These are phyloP conservation scores for Orbilia brochopaga DNA, from an alignment of 2,329 filamentous ascomycete species.

Conservation along the genomic window DNA sequence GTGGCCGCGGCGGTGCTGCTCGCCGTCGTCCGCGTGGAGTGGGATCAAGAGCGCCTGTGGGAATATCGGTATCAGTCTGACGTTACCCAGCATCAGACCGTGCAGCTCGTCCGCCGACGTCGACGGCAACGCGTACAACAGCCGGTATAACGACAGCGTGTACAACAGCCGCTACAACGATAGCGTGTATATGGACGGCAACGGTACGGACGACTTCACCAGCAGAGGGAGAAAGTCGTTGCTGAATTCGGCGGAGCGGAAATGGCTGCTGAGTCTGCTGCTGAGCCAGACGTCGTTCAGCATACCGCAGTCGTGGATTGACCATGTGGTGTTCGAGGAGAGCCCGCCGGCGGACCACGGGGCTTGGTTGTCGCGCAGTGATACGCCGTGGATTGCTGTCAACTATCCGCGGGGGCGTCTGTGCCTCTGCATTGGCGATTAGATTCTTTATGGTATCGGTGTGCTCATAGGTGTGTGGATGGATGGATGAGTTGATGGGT, in stretches of 20 bases:
- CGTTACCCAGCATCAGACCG: not conserved
- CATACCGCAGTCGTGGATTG: constrained; percentile 13
- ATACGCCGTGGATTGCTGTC: constrained; percentile 20
- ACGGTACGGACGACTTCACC: not conserved
- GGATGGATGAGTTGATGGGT: not conserved
- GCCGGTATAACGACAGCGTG: not conserved
- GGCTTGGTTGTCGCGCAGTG: not conserved
- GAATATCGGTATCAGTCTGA: too few species aligned
- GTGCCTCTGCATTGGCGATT: constrained; percentile 24
- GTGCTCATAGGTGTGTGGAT: not conserved
- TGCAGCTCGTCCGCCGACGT: not conserved
- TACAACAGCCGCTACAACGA: not conserved
- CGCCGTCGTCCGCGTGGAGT: constrained; percentile 5
- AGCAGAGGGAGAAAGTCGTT: not conserved
- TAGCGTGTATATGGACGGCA: not conserved
- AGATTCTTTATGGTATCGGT: not conserved
- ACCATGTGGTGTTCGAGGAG: constrained; percentile 22
- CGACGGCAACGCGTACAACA: not conserved
- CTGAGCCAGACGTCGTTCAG: constrained; percentile 17
- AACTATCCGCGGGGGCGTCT: constrained; percentile 10
- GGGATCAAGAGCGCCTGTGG: constrained; percentile 3
- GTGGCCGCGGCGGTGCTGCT: not conserved
- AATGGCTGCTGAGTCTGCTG: constrained; percentile 19
- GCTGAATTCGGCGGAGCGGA: constrained; percentile 13
- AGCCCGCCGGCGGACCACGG: constrained; percentile 4